Percentiles rank a stretch among this genome's conserved stretches.
Evolutionary conservation across 805 yeast species (phyloP).

Genomic region (Candida sithepensis): DNA sequence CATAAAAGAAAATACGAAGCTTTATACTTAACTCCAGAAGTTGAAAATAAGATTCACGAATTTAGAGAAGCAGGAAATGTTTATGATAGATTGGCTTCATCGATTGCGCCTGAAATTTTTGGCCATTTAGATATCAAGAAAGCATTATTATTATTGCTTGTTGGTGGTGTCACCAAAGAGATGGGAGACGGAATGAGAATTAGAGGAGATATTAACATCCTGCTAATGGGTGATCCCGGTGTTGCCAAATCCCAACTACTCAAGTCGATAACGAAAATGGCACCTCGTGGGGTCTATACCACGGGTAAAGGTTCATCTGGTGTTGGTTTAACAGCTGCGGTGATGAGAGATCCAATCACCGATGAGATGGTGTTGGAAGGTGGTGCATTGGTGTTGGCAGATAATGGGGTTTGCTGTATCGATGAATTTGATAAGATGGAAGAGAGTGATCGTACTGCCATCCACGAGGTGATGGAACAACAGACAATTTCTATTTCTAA

Average conservation of each 20-base stretch:
- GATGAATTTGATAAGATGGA: conserved; percentile 99
- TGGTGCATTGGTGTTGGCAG: conserved; percentile 95
- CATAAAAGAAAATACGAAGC: conserved; percentile 84
- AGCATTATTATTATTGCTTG: conserved; percentile 74
- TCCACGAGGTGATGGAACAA: conserved; percentile 99
- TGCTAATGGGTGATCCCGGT: conserved; percentile 99
- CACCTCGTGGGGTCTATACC: conserved; percentile 95
- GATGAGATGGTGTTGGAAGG: conserved; percentile 98
- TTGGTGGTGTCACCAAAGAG: conserved; percentile 94
- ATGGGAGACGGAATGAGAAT: conserved; percentile 96
- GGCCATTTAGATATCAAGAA: conserved; percentile 94
- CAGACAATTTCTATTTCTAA: conserved; percentile 96
- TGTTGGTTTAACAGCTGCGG: conserved; percentile 98
- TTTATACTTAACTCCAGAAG: conserved; percentile 53
- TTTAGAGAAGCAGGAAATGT: conserved; percentile 63
- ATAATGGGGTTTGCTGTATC: conserved; percentile 96
- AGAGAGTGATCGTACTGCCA: conserved; percentile 93
- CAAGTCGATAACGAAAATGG: conserved; percentile 85
- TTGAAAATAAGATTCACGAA: conserved; percentile 50
- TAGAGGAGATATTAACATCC: conserved; percentile 93
- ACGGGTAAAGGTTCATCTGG: conserved; percentile 99
- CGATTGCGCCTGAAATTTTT: conserved; percentile 96
- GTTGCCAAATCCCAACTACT: conserved; percentile 96
- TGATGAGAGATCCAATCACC: conserved; percentile 97
- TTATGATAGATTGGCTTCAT: conserved; percentile 74